A percentile compares a stretch with the other conserved stretches of the same genome.
These are phyloP conservation scores for Miamiensis avidus DNA, from an alignment of 169 alveolate genomes.

Conservation along the genomic window DNA sequence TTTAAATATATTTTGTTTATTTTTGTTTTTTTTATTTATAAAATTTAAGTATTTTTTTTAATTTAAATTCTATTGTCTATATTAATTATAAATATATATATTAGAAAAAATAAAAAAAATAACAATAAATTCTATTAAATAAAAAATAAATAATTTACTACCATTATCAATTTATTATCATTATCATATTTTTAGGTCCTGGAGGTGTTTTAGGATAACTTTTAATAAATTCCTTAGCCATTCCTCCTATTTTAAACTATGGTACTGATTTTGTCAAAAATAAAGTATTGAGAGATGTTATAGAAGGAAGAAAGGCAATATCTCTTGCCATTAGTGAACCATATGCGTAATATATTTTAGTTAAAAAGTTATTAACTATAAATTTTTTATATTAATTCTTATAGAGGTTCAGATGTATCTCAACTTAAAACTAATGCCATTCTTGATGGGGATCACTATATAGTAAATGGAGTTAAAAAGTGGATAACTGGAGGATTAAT, in stretches of 20 bases:
- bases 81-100: no score
- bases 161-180: not conserved
- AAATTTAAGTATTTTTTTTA: no score
- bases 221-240: not conserved
- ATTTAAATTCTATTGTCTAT: no score
- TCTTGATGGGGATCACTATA: not conserved
- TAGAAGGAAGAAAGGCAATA: not conserved
- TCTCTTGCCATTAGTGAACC: not conserved
- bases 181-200: not conserved
- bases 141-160: no score
- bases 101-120: no score
- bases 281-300: no score
- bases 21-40: no score
- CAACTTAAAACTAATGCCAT: not conserved
- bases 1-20: not conserved
- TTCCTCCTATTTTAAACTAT: no score
- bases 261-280: not conserved
- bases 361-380: no score
- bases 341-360: not conserved
- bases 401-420: not conserved
- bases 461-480: not conserved
- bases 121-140: no score
- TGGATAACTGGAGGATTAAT: not conserved
- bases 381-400: no score
- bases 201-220: not conserved